phyloP scores from a whole-genome alignment of 345 rosid species.

The Clarkia xantiana region DNA sequence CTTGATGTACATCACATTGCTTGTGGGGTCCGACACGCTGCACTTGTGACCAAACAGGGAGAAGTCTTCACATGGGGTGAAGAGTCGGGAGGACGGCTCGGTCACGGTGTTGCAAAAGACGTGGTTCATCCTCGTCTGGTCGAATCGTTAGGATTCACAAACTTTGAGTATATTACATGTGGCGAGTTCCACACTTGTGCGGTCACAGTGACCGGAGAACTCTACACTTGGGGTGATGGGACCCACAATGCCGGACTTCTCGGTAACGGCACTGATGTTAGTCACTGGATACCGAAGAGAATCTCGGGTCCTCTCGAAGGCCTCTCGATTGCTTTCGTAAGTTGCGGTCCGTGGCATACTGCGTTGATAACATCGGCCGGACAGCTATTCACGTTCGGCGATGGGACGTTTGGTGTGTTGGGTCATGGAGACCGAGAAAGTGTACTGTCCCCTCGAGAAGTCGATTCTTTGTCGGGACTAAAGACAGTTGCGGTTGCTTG shows the following conservation, averaged over 20 bases:
- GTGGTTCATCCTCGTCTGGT: slow-evolving; percentile 60
- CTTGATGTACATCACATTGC: slow-evolving; percentile 84
- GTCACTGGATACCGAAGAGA: slow-evolving; percentile 98
- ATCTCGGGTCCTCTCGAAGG: slow-evolving; percentile 88
- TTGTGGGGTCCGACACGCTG: slow-evolving; percentile 85
- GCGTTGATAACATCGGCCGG: slow-evolving; percentile 76
- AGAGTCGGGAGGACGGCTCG: slow-evolving; percentile 92
- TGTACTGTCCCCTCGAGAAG: slow-evolving; percentile 65
- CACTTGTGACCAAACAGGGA: slow-evolving; percentile 81
- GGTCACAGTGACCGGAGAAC: slow-evolving; percentile 79
- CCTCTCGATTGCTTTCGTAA: slow-evolving; percentile 69
- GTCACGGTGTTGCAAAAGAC: slow-evolving; percentile 78
- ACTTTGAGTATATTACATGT: slow-evolving; percentile 72
- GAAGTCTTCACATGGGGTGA: slow-evolving; percentile 96
- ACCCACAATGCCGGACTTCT: slow-evolving; percentile 85
- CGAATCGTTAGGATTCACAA: slow-evolving; percentile 54
- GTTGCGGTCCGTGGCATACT: slow-evolving; percentile 98
- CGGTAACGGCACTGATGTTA: slow-evolving; percentile 76
- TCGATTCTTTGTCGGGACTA: slow-evolving; percentile 74
- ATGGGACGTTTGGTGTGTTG: slow-evolving; percentile 89
- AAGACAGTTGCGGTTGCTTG: slow-evolving; percentile 74
- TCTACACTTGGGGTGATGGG: slow-evolving; percentile 98
- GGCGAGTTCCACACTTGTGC: slow-evolving; percentile 96
- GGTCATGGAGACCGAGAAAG: slow-evolving; percentile 80
- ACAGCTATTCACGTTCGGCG: slow-evolving; percentile 89